A percentile compares a stretch with the other conserved stretches of the same genome.
These are phyloP conservation scores for Coccomyxa sp. DNA, from an alignment of 139 green algal genomes.

Conservation along the genomic window DNA sequence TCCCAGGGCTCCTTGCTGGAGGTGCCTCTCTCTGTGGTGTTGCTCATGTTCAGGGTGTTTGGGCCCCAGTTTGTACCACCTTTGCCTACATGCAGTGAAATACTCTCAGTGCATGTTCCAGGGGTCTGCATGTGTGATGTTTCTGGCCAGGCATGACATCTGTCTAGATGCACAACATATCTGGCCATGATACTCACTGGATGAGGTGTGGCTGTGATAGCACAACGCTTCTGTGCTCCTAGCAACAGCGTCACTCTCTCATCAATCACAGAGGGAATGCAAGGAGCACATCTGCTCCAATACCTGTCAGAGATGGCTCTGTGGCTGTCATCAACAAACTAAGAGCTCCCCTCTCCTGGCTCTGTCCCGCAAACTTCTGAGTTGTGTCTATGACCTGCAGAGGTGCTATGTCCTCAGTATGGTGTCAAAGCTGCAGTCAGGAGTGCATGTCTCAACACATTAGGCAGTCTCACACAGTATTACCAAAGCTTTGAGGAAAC, in stretches of 20 bases:
- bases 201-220: not conserved
- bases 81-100: not conserved
- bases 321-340: too few relatives aligned
- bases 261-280: too few relatives aligned
- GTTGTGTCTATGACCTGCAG: too few relatives aligned
- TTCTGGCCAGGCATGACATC: not conserved
- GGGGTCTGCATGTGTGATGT: not conserved
- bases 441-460: too few relatives aligned
- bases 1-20: not conserved
- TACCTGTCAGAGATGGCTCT: too few relatives aligned
- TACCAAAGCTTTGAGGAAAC: not conserved
- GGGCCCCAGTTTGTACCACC: not conserved
- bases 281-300: too few relatives aligned
- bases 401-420: too few relatives aligned
- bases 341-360: too few relatives aligned
- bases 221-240: too few relatives aligned
- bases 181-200: not conserved
- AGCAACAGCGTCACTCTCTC: too few relatives aligned
- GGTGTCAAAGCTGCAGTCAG: too few relatives aligned
- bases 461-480: not conserved
- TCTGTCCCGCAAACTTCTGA: too few relatives aligned
- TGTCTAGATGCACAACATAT: not conserved
- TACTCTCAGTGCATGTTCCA: not conserved
- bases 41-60: conserved; percentile 6
- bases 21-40: not conserved